Evolutionary conservation across 805 yeast genomes (phyloP).

Genomic region (Hyphopichia homilentoma): DNA sequence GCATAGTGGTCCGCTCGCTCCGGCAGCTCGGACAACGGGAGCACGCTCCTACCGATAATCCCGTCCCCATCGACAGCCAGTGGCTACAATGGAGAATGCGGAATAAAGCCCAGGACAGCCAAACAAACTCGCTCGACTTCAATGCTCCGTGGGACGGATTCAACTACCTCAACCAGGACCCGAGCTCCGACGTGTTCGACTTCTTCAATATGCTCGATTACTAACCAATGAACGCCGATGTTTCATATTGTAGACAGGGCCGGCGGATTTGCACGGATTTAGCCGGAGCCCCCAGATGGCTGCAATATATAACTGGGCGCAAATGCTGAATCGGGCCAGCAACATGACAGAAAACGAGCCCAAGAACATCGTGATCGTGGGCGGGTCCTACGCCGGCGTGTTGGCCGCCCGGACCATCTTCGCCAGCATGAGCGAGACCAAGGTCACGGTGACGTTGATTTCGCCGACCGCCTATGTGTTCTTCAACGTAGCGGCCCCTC

Average conservation of each 20-base stretch:
- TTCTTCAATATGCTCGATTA: not conserved
- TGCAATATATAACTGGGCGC: too few relatives aligned
- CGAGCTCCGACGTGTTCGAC: not conserved
- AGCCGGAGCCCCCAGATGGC: not conserved
- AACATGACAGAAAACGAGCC: too few relatives aligned
- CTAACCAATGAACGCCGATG: not conserved
- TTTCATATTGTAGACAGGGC: not conserved
- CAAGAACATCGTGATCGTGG: slow-evolving; percentile 35
- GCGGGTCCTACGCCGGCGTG: slow-evolving; percentile 34
- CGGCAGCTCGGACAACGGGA: not conserved
- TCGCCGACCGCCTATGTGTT: slow-evolving; percentile 22
- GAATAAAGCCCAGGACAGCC: not conserved
- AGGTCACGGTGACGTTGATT: slow-evolving; percentile 19
- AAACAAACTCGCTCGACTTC: not conserved
- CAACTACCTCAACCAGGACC: not conserved
- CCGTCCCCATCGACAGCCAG: not conserved
- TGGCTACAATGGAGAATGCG: not conserved
- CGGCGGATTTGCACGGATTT: not conserved
- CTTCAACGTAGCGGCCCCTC: slow-evolving; percentile 27
- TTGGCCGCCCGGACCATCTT: slow-evolving; percentile 21
- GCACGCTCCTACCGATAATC: not conserved
- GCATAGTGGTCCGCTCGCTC: not conserved
- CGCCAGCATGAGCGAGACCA: slow-evolving; percentile 4
- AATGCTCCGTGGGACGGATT: not conserved
- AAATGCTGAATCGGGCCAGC: too few relatives aligned